Evolutionary conservation across 2,329 filamentous ascomycete species (phyloP).

Genomic region (Calonectria hawksworthii): DNA sequence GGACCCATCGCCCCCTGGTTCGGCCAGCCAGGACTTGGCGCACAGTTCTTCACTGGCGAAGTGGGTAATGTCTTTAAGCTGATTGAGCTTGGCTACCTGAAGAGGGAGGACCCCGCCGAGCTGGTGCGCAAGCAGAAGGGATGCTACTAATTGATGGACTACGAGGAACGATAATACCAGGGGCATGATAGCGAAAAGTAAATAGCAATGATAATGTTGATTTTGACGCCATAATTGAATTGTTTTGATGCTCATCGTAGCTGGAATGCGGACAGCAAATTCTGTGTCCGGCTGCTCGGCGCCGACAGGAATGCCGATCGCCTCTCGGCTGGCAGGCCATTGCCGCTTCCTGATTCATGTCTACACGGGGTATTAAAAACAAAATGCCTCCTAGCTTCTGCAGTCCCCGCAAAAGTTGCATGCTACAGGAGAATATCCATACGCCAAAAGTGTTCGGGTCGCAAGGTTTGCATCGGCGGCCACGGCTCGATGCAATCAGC

Average conservation of each 20-base stretch:
- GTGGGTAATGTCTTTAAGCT: constrained; percentile 36
- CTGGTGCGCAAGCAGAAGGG: background rate
- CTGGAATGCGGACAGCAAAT: background rate
- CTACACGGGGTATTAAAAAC: background rate
- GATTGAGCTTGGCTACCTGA: constrained; percentile 16
- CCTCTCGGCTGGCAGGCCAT: background rate
- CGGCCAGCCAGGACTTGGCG: constrained; percentile 62
- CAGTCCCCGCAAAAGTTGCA: background rate
- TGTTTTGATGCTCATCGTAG: background rate
- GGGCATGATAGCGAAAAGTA: background rate
- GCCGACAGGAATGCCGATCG: background rate
- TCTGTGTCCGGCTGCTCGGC: background rate
- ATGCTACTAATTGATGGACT: background rate
- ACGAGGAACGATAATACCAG: background rate
- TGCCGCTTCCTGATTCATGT: background rate
- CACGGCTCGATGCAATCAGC: background rate
- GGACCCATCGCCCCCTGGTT: constrained; percentile 65
- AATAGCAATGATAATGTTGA: background rate
- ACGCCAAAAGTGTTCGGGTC: background rate
- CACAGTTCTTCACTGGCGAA: constrained; percentile 48
- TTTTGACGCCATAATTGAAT: background rate
- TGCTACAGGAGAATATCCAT: background rate
- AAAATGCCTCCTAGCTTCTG: background rate
- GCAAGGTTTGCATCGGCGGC: background rate
- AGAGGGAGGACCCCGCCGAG: background rate